A percentile compares a stretch with the other conserved stretches of the same genome.
Conservation (phyloP, 305 asterid species). For the Stenogyne calaminthoides region DNA sequence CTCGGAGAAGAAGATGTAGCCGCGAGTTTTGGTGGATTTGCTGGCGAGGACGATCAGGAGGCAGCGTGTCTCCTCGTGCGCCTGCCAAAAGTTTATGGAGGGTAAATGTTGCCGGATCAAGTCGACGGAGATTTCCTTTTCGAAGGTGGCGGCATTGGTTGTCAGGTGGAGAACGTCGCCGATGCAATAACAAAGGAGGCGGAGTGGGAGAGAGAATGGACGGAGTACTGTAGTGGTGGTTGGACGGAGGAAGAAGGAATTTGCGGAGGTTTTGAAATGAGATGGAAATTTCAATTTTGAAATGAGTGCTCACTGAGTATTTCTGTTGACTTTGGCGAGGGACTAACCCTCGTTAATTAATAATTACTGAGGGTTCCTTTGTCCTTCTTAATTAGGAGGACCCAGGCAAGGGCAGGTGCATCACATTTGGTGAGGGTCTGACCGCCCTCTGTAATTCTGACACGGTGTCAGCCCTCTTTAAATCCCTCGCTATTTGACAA, state of each 20-base stretch:
- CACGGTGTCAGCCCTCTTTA: no score
- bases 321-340: no score
- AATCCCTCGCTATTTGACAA: no score
- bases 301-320: no score
- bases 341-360: no score
- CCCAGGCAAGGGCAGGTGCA: no score
- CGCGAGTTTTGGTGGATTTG: conserved; percentile 69
- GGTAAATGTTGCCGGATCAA: conserved; percentile 55
- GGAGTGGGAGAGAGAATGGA: conserved; percentile 26
- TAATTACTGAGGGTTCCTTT: no score
- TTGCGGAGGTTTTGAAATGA: conserved; percentile 29
- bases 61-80: conserved; percentile 95
- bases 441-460: no score
- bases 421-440: no score
- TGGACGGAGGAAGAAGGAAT: conserved; percentile 36
- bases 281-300: no score
- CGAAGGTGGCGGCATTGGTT: conserved; percentile 37
- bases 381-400: no score
- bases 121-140: conserved; percentile 45
- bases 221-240: conserved; percentile 12
- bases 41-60: conserved; percentile 84
- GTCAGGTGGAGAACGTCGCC: conserved; percentile 37
- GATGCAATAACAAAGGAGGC: conserved; percentile 41
- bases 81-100: conserved; percentile 60
- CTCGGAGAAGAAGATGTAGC: conserved; percentile 94